Evolutionary conservation across 129 eudicot species (phyloP).

Genomic region (Artemisia tridentata): DNA sequence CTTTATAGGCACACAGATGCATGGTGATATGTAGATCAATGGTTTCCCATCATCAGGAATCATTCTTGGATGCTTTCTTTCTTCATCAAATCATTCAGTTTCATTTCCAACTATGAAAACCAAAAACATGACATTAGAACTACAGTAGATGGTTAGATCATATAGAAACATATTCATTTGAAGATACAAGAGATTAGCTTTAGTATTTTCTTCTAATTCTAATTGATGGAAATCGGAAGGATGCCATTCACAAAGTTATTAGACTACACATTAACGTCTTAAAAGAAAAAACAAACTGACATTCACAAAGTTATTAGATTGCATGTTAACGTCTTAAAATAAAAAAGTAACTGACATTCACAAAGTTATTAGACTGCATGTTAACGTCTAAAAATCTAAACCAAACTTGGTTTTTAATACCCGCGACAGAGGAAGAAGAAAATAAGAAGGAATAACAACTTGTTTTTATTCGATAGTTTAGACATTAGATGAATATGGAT

Average conservation of each 20-base stretch:
- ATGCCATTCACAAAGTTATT: not conserved
- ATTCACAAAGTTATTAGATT: not conserved
- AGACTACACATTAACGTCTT: not conserved
- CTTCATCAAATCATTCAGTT: conserved; percentile 40
- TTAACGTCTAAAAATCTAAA: no score
- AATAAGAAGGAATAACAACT: not conserved
- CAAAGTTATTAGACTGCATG: not conserved
- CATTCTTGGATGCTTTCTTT: conserved; percentile 34
- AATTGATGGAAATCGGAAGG: not conserved
- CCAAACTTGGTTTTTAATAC: not conserved
- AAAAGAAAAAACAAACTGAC: no score
- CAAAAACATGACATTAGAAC: not conserved
- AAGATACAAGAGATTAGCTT: not conserved
- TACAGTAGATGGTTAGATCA: not conserved
- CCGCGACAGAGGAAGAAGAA: not conserved
- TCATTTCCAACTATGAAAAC: conserved; percentile 58
- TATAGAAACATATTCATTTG: not conserved
- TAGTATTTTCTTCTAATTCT: not conserved
- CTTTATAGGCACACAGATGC: not conserved
- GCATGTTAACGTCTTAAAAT: no score
- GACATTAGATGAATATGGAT: not conserved
- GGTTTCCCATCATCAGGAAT: not conserved
- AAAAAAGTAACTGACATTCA: no score
- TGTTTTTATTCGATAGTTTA: not conserved
- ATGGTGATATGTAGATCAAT: conserved; percentile 5